Evolutionary conservation across 2,329 filamentous ascomycete species (phyloP).

Genomic region (Fusarium scirpi): DNA sequence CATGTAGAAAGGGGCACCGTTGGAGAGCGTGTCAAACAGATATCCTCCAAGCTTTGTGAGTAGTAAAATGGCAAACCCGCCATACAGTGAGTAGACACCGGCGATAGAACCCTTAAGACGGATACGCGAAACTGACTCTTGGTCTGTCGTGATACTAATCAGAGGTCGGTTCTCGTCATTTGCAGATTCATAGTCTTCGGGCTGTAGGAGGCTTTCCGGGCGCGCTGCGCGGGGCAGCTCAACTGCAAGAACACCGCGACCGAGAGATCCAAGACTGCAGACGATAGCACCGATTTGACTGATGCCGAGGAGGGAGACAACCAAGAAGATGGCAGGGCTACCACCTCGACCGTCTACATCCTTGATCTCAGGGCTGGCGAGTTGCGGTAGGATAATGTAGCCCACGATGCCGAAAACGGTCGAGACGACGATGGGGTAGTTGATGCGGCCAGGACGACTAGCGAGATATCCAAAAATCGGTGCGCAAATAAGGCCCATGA

Average conservation of each 20-base stretch:
- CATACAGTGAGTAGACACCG: constrained; percentile 91
- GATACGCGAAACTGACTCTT: constrained; percentile 60
- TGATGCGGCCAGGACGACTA: constrained; percentile 73
- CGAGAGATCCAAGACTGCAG: constrained; percentile 90
- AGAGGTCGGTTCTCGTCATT: constrained; percentile 56
- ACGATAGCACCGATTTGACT: constrained; percentile 98
- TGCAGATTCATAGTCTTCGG: constrained; percentile 55
- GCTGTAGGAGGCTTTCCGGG: constrained; percentile 47
- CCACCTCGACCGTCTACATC: constrained; percentile 74
- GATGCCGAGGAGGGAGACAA: constrained; percentile 85
- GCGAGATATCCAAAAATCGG: constrained; percentile 89
- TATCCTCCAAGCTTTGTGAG: constrained; percentile 91
- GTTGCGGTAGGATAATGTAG: constrained; percentile 80
- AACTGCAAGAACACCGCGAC: constrained; percentile 77
- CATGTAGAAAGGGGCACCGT: constrained; percentile 90
- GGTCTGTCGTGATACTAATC: constrained; percentile 50
- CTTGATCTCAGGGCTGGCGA: constrained; percentile 80
- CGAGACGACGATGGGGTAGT: constrained; percentile 79
- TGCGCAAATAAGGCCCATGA: constrained; percentile 85
- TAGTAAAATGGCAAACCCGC: constrained; percentile 88
- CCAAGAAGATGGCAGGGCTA: constrained; percentile 75
- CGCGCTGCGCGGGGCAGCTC: constrained; percentile 53
- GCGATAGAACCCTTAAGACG: constrained; percentile 92
- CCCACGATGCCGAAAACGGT: constrained; percentile 81
- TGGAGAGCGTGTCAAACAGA: constrained; percentile 81